Evolutionary conservation across 23 red algal genomes (phyloP), one percentile per base, ranked within the genome.

Genomic region (Rhodosorus marinus): DNA sequence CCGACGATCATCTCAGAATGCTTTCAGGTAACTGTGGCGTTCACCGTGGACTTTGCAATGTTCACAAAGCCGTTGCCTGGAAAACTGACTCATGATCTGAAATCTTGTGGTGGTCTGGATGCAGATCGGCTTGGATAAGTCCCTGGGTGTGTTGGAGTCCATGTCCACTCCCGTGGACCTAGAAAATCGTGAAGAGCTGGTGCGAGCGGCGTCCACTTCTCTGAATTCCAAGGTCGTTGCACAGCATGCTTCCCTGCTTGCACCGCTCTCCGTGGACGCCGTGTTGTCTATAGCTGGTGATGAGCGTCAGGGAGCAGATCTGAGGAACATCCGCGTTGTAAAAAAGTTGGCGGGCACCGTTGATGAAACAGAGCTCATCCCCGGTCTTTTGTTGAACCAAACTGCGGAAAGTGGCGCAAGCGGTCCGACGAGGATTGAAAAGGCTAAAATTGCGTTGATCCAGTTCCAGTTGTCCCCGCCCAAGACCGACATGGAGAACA

Each of bases 401-500:
- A 41, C 41, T 24, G 61, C 50, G 33, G 74, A 69, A 33, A 67
- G 55, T 21, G 66, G 76, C 5, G 70, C 88, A 15, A 72, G 55
- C n/a, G 61, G 77, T 26, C 45, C 70, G 29, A 84, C 54, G 19
- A 64, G 62, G 22, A 59, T 95, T 0, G 33, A 54, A 22, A 73
- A 75, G 51, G 88, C 88, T 8, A 82, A 83, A 40, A 80, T 95
- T 32, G 88, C 88, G 5, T 51, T 95, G 9, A 73, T 83, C 11
- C 88, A 95, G 66, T 95, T 95, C 45, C 82, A 75, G 29, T 33
- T 95, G 28, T 80, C 70, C 24, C 75, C 88, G 6, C 88, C 88
- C 0, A 95, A 95, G 38, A 95, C 88, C 1, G 88, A 95, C 57
- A 74, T 95, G 7, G 88, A 95, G 29, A 95, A 84, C 65, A 84